Evolutionary conservation across 306 rosid genomes (phyloP).

Genomic region (Phaseolus lunatus): DNA sequence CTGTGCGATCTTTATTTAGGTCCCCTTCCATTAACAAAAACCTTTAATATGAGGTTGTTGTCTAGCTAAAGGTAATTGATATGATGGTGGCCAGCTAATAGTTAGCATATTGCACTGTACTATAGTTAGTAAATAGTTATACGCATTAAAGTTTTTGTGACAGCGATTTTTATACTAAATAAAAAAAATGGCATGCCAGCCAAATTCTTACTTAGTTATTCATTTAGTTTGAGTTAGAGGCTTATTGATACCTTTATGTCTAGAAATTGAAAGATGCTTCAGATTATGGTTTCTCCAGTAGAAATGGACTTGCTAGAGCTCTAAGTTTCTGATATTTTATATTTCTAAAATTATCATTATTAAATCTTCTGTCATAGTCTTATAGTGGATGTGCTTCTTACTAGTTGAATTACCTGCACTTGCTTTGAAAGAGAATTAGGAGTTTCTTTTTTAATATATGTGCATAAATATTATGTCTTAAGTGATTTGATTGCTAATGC

Average conservation of each 20-base stretch:
- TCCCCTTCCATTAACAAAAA: neutral
- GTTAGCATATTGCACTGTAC: neutral
- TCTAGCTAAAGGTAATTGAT: slow-evolving; percentile 21
- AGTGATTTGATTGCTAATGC: slow-evolving; percentile 42
- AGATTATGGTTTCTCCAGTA: slow-evolving; percentile 26
- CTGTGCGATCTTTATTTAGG: slow-evolving; percentile 21
- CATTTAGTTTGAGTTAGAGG: neutral
- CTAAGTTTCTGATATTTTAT: slow-evolving; percentile 2
- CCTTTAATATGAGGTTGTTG: slow-evolving; percentile 1
- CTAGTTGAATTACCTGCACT: slow-evolving; percentile 18
- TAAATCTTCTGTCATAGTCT: slow-evolving; percentile 19
- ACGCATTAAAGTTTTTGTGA: slow-evolving; percentile 19
- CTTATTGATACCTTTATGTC: slow-evolving; percentile 33
- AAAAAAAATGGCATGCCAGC: neutral
- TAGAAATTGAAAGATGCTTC: slow-evolving; percentile 28
- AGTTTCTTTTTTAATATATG: neutral
- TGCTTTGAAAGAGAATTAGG: slow-evolving; percentile 12
- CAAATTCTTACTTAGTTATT: slow-evolving; percentile 5
- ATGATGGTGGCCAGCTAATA: neutral
- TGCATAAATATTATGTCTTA: slow-evolving; percentile 7
- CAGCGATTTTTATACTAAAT: slow-evolving; percentile 6
- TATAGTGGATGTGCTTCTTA: slow-evolving; percentile 1
- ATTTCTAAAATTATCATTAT: slow-evolving; percentile 10
- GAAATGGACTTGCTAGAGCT: slow-evolving; percentile 17
- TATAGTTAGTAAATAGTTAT: neutral